These are phyloP conservation scores for Saururus chinensis DNA, from an alignment of 164 flowering plant species.

Conservation along the genomic window DNA sequence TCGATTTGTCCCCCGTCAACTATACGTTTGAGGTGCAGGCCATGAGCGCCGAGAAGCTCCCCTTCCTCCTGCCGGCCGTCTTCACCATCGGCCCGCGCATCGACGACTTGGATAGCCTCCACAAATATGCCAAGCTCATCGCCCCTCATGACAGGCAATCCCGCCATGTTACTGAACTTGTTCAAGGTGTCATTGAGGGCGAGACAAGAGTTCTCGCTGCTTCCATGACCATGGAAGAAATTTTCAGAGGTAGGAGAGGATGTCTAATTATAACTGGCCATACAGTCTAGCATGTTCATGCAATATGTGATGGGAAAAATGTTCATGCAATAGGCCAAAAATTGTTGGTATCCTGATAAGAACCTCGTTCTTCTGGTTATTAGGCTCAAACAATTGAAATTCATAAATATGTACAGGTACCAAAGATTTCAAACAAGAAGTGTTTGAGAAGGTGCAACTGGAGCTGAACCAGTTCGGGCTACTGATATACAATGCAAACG, in stretches of 20 bases:
- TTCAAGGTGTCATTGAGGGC: constrained; percentile 34
- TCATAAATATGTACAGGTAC: constrained; percentile 13
- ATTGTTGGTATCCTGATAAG: too few species aligned
- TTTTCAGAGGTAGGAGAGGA: constrained; percentile 6
- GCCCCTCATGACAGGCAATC: constrained; percentile 25
- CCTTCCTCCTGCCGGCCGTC: constrained; percentile 24
- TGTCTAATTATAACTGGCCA: too few species aligned
- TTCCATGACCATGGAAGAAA: constrained; percentile 40
- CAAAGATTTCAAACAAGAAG: constrained; percentile 28
- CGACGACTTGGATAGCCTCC: constrained; percentile 12
- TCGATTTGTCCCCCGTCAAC: constrained; percentile 22
- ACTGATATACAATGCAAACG: constrained; percentile 30
- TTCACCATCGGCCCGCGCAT: constrained; percentile 24
- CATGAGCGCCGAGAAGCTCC: constrained; percentile 27
- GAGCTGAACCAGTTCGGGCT: constrained; percentile 32
- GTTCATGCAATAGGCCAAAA: too few species aligned
- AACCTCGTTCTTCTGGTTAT: too few species aligned
- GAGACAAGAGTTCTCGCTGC: constrained; percentile 38
- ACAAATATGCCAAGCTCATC: constrained; percentile 20
- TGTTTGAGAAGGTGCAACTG: constrained; percentile 31
- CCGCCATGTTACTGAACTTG: constrained; percentile 26
- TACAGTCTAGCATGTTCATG: too few species aligned
- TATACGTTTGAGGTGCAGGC: constrained; percentile 24
- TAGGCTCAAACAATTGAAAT: too few species aligned
- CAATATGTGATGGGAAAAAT: too few species aligned